Conservation (phyloP, 164 flowering plant species). For the Liquidambar formosana region DNA sequence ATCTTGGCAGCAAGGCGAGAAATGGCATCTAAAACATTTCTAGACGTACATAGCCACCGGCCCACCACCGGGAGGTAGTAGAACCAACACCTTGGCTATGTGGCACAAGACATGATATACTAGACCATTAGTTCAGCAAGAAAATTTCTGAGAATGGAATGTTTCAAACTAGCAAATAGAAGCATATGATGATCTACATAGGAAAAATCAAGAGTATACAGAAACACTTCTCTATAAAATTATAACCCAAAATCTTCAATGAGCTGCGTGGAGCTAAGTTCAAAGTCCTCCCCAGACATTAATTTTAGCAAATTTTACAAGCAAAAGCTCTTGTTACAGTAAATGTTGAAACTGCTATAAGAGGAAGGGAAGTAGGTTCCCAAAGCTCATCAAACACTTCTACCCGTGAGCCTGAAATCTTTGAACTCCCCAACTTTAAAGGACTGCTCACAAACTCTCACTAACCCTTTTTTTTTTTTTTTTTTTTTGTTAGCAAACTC, state of each 20-base stretch:
- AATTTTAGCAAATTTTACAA: not conserved
- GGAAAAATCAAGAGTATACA: not conserved
- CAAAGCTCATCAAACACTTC: not conserved
- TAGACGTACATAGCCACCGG: no score
- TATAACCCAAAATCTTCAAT: not conserved
- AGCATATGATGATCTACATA: not conserved
- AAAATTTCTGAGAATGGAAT: no score
- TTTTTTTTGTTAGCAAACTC: no score
- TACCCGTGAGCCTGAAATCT: not conserved
- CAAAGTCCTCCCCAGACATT: not conserved
- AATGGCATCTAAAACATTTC: no score
- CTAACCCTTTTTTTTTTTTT: no score
- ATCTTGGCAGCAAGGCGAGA: no score
- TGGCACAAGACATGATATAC: no score
- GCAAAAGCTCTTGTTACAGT: not conserved
- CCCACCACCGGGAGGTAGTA: no score
- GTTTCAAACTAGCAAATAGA: no score
- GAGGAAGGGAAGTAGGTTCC: not conserved
- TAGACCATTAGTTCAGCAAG: no score
- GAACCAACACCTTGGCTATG: no score
- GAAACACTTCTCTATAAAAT: not conserved
- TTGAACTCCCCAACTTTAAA: not conserved
- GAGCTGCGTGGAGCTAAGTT: not conserved
- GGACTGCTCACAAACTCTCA: not conserved
- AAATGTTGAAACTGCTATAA: no score